Conservation (phyloP, 2,329 filamentous ascomycete genomes). For the Gnomoniopsis sp. region DNA sequence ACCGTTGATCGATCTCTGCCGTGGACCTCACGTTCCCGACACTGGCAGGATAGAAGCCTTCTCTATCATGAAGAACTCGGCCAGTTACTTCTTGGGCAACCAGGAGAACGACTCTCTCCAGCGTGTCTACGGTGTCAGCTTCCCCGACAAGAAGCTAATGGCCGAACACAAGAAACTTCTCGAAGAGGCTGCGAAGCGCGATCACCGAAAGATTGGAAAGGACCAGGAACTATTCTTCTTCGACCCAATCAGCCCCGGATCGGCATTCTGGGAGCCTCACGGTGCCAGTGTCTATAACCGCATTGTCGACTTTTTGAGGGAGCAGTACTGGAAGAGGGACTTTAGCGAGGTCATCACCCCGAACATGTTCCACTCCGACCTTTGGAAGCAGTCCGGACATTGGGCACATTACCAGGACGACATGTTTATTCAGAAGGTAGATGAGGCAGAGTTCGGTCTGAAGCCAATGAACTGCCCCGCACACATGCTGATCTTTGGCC, state of each 20-base stretch:
- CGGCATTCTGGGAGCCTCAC: conserved; percentile 87
- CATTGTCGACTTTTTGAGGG: conserved; percentile 73
- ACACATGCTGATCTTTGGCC: conserved; percentile 83
- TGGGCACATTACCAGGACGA: conserved; percentile 94
- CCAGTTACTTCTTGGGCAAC: conserved; percentile 86
- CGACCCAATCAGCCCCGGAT: conserved; percentile 88
- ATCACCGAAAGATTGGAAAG: conserved; percentile 88
- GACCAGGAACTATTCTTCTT: conserved; percentile 99
- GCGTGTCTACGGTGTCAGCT: conserved; percentile 94
- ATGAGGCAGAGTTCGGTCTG: conserved; percentile 72
- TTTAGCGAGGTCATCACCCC: conserved; percentile 95
- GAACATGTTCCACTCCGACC: conserved; percentile 89
- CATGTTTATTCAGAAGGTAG: conserved; percentile 74
- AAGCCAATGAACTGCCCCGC: conserved; percentile 99
- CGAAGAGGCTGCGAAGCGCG: conserved; percentile 95
- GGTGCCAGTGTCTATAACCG: conserved; percentile 93
- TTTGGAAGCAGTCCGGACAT: conserved; percentile 95
- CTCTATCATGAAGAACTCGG: conserved; percentile 74
- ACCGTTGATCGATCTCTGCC: conserved; percentile 90
- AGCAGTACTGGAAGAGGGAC: conserved; percentile 88
- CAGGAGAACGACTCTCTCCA: conserved; percentile 92
- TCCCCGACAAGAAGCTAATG: conserved; percentile 92
- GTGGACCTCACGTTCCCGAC: conserved; percentile 90
- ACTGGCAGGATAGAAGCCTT: conserved; percentile 94
- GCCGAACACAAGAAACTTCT: conserved; percentile 92